These are phyloP conservation scores for Penicillium longicatenatum DNA, from an alignment of 495 filamentous ascomycete genomes.

Conservation along the genomic window DNA sequence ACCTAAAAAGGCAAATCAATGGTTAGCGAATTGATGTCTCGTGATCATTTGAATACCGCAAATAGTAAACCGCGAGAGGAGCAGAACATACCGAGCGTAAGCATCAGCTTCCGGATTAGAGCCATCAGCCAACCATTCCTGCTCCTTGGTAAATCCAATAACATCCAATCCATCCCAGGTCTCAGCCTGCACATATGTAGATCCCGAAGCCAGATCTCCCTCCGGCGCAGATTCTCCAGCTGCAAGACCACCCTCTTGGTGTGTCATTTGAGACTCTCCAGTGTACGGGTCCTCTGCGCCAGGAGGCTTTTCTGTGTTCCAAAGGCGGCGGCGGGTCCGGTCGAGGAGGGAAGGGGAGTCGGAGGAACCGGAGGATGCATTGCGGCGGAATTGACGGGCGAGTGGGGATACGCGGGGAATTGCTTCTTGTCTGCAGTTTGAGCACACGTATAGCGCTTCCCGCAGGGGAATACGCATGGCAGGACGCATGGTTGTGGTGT, in stretches of 20 bases:
- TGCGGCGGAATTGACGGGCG: slow-evolving; percentile 43
- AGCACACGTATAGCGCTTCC: slow-evolving; percentile 48
- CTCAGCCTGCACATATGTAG: slow-evolving; percentile 21
- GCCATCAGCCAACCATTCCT: slow-evolving; percentile 17
- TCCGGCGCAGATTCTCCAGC: slow-evolving; percentile 13
- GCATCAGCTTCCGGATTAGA: slow-evolving; percentile 10
- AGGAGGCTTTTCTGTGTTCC: slow-evolving; percentile 57
- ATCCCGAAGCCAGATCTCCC: slow-evolving; percentile 13
- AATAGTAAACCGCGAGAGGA: not conserved
- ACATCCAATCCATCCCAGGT: slow-evolving; percentile 21
- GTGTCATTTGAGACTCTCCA: slow-evolving; percentile 30
- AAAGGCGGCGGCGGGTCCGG: slow-evolving; percentile 53
- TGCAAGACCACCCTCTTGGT: not conserved
- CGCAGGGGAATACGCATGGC: slow-evolving; percentile 41
- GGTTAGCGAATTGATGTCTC: slow-evolving; percentile 10
- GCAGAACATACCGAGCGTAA: slow-evolving; percentile 22
- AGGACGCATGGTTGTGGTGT: slow-evolving; percentile 42
- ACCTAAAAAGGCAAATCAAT: slow-evolving; percentile 19
- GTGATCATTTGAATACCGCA: not conserved
- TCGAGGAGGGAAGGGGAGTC: slow-evolving; percentile 46
- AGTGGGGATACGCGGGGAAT: slow-evolving; percentile 41
- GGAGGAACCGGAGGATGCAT: slow-evolving; percentile 36
- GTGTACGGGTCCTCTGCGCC: slow-evolving; percentile 57
- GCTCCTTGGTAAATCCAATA: slow-evolving; percentile 20
- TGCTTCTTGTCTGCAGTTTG: slow-evolving; percentile 42